Conservation (phyloP, 805 yeast genomes). For the Pichia exigua region DNA sequence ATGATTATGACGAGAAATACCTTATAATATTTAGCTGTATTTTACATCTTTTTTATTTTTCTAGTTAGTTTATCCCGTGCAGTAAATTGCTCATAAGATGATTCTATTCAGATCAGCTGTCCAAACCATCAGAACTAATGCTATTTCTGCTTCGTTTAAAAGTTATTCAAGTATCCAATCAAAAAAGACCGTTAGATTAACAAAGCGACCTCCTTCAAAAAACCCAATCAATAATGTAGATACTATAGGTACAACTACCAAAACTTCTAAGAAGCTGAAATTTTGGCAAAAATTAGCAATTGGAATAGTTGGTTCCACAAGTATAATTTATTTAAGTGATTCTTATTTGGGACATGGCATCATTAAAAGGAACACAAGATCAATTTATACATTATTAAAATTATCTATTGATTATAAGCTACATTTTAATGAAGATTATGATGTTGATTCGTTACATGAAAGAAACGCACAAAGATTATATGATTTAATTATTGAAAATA, state of each 20-base stretch:
- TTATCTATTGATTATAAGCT: conserved; percentile 58
- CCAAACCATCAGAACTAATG: neutral
- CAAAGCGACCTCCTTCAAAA: conserved; percentile 3
- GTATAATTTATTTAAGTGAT: conserved; percentile 22
- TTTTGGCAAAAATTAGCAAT: conserved; percentile 3
- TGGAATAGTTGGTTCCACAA: conserved; percentile 14
- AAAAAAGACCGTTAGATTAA: conserved; percentile 4
- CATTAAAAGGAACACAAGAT: conserved; percentile 42
- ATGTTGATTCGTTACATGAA: conserved; percentile 51
- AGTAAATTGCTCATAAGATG: neutral
- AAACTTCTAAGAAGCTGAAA: neutral
- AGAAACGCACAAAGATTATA: conserved; percentile 45
- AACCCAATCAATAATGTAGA: too few relatives aligned
- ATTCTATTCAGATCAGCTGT: neutral
- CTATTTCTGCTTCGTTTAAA: neutral
- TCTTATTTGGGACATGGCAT: conserved; percentile 40
- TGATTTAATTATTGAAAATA: conserved; percentile 37
- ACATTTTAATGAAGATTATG: conserved; percentile 37
- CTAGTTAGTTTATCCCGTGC: neutral
- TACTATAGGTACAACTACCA: neutral
- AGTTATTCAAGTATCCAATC: neutral
- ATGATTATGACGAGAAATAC: too few relatives aligned
- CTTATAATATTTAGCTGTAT: too few relatives aligned
- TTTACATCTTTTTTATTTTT: too few relatives aligned
- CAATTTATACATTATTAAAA: conserved; percentile 38